Evolutionary conservation across 805 yeast genomes (phyloP), one percentile per base, ranked within the genome.

Genomic region (Yarrowia sp.): DNA sequence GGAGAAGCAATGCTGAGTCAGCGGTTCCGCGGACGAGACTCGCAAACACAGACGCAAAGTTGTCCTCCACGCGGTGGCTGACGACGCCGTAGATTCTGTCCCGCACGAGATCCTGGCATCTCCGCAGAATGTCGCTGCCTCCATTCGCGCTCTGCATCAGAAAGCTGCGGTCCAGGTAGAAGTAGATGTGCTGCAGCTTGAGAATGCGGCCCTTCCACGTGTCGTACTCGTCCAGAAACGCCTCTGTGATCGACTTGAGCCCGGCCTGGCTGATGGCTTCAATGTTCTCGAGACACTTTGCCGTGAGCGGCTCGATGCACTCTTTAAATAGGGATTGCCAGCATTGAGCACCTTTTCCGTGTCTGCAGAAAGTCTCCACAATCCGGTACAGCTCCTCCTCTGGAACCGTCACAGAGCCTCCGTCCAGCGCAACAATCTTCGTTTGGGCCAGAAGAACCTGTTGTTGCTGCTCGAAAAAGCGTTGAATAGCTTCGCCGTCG

Each of bases 161-260:
- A 13, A 33, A 51, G 13, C 42, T 33, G 32, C 58, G 58, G 42
- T 51, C 58, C 42, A 51, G 22, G 7, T 51, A 51, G 12, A 51
- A 51, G 32, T 51, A 51, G 12, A 51, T 33, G 18, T 35, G 58
- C 24, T 51, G 58, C 5, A 51, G 41, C 13, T 35, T 51, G 42
- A 51, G 42, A 7, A 51, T 13, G 21, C 58, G 41, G 24, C 14
- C 9, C 8, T 7, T n/a, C 58, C 58, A 51, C 32, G 16, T 16
- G 9, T 51, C 58, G 42, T 51, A 51, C 13, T 51, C 58, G 42
- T 51, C 58, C 58, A 51, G 22, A 51, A 51, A 51, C 12, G 42
- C 58, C 22, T 22, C 24, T 3, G 42, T 51, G 6, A 51, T 22
- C 24, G 42, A 33, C 24, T 51, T 51, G 24, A 51, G 18, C 1